Evolutionary conservation across 495 filamentous ascomycete genomes (phyloP), one percentile per base, ranked within the genome.

Genomic region (Talaromyces stipitatus): DNA sequence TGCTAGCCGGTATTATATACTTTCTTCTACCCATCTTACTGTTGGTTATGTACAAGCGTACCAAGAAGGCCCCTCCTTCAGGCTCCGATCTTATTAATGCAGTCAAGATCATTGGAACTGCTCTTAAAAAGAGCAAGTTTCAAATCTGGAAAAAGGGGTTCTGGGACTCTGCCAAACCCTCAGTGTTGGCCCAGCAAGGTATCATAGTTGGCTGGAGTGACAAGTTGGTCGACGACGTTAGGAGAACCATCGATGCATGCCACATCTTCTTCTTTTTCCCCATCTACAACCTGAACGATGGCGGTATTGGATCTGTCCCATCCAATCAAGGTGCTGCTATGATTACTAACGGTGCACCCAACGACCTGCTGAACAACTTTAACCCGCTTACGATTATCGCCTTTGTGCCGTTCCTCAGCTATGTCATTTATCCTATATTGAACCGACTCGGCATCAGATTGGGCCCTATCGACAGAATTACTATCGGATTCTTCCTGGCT

Each of bases 331-430:
- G 73, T 1, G 82, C 83, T 16, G 82, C 83, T 56, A 77, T 90
- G 71, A 75, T 75, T 27, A 87, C 83, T 3, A 78, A 85, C 60
- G 85, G 85, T 18, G 82, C 83, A 0, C 86, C 87, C 38, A 90
- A 89, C 67, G 87, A 90, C 56, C 66, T 88, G 22, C 78, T 89
- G 47, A 69, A 60, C 62, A 90, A 88, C 71, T 84, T 89, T 69
- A 87, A 88, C 71, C 76, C 87, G 5, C 69, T 91, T 27, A 76
- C 78, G 8, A 83, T 90, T 61, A 85, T 90, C 61, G 66, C 83
- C 58, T 74, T 80, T 50, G 76, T 86, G 41, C 86, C 86, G 1
- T 61, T 89, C 53, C 70, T 86, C 55, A 84, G 83, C 61, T 81
- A 80, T 50, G 48, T 83, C 38, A 55, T 90, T 53, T 89, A 89